Evolutionary conservation across 805 yeast genomes (phyloP).

Genomic region (Limtongia smithiae): DNA sequence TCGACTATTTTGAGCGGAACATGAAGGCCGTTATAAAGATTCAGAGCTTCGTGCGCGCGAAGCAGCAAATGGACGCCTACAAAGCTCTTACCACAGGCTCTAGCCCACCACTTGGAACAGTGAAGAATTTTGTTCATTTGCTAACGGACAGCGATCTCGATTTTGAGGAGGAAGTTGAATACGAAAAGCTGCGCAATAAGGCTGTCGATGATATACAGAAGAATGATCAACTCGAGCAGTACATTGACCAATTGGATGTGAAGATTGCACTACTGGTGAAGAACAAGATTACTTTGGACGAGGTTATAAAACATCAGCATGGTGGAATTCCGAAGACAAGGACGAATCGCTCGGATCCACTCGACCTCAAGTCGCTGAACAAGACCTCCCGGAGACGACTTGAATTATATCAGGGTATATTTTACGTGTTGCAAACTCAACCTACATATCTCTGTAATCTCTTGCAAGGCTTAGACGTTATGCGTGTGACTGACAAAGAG

Average conservation of each 20-base stretch:
- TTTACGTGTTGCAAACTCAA: constrained; percentile 80
- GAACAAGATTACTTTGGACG: constrained; percentile 75
- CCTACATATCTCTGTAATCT: constrained; percentile 65
- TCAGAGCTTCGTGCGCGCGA: constrained; percentile 70
- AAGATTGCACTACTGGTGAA: constrained; percentile 74
- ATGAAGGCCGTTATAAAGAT: constrained; percentile 60
- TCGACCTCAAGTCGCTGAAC: constrained; percentile 40
- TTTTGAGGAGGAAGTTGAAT: constrained; percentile 66
- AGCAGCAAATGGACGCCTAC: constrained; percentile 68
- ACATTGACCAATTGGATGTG: constrained; percentile 70
- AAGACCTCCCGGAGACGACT: constrained; percentile 46
- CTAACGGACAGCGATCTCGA: constrained; percentile 70
- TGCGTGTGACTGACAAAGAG: constrained; percentile 36
- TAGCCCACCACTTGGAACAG: constrained; percentile 75
- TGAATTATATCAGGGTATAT: constrained; percentile 69
- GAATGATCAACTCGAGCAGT: constrained; percentile 69
- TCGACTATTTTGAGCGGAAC: constrained; percentile 53
- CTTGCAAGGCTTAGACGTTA: constrained; percentile 39
- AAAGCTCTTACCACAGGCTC: constrained; percentile 61
- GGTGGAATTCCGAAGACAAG: constrained; percentile 31
- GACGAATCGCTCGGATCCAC: constrained; percentile 34
- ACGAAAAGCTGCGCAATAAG: constrained; percentile 63
- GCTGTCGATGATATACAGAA: constrained; percentile 66
- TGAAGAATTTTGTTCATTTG: constrained; percentile 70
- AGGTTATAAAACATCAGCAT: constrained; percentile 48